A percentile compares a stretch with the other conserved stretches of the same genome.
phyloP scores from a whole-genome alignment of 2,329 filamentous ascomycete species.

The Parascedosporium putredinis region DNA sequence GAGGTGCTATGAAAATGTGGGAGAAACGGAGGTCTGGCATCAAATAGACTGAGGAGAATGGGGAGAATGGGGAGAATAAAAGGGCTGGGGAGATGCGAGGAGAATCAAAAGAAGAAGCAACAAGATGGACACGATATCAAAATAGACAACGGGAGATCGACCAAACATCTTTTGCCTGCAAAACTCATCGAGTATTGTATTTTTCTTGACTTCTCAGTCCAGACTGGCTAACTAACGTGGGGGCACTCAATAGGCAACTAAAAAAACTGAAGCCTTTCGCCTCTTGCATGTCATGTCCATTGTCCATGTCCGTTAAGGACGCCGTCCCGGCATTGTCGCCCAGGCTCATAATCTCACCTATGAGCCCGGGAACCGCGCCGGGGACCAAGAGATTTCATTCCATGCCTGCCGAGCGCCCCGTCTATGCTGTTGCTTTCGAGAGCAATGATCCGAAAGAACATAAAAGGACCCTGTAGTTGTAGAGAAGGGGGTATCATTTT shows the following conservation, averaged over 20 bases:
- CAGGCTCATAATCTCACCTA: constrained; percentile 2
- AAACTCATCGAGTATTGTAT: constrained; percentile 5
- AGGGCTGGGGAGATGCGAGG: too few species aligned
- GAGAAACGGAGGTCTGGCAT: too few species aligned
- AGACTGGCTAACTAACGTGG: constrained; percentile 5
- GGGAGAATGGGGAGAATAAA: too few species aligned
- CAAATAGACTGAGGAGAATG: too few species aligned
- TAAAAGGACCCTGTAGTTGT: constrained; percentile 5
- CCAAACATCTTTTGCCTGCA: too few species aligned
- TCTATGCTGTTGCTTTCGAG: constrained; percentile 7
- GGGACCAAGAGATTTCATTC: not conserved
- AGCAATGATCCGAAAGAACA: constrained; percentile 5
- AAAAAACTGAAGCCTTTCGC: not conserved
- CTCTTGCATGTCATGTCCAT: not conserved
- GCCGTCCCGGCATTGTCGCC: not conserved
- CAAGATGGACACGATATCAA: not conserved
- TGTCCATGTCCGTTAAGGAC: not conserved
- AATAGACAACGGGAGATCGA: too few species aligned
- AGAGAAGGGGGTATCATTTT: constrained; percentile 7
- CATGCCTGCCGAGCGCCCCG: constrained; percentile 8
- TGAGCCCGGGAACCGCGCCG: not conserved
- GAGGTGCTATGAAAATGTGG: too few species aligned
- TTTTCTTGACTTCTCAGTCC: constrained; percentile 11
- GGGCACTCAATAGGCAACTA: constrained; percentile 1
- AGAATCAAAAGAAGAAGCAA: not conserved